These are phyloP conservation scores for Chaetoscypha palmicola DNA, from an alignment of 2,329 filamentous ascomycete genomes.

Conservation along the genomic window DNA sequence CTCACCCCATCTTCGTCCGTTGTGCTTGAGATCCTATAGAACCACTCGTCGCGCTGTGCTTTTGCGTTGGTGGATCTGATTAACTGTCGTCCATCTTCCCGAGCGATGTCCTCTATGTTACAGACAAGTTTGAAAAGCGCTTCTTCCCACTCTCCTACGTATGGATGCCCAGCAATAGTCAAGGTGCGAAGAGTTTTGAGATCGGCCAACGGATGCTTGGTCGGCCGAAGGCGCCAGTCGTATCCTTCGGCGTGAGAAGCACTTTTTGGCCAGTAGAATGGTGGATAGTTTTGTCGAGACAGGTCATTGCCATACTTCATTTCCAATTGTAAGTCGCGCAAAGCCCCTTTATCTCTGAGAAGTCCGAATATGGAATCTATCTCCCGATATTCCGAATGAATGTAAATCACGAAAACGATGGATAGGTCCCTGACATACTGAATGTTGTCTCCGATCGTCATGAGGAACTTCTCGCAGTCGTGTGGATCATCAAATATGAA, in stretches of 20 bases:
- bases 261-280: conserved; percentile 1
- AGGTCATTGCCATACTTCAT: neutral
- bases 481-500: conserved; percentile 9
- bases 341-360: neutral
- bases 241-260: conserved; percentile 1
- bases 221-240: conserved; percentile 7
- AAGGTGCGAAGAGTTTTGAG: conserved; percentile 7
- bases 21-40: too few relatives aligned
- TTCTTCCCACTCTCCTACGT: conserved; percentile 9
- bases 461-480: conserved; percentile 5
- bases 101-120: neutral
- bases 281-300: neutral
- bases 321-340: conserved; percentile 1
- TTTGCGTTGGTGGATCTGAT: too few relatives aligned
- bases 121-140: conserved; percentile 5
- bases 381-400: neutral
- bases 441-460: conserved; percentile 1
- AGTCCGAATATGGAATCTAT: neutral
- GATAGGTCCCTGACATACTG: conserved; percentile 4
- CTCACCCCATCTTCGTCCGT: too few relatives aligned
- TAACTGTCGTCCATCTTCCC: neutral
- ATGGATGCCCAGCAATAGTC: conserved; percentile 7
- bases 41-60: too few relatives aligned
- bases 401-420: neutral
- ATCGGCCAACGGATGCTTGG: conserved; percentile 8